Percentiles rank a stretch among this genome's conserved stretches.
Evolutionary conservation across 768 basidiomycete genomes (phyloP).

Genomic region (Lentinula raphanica): DNA sequence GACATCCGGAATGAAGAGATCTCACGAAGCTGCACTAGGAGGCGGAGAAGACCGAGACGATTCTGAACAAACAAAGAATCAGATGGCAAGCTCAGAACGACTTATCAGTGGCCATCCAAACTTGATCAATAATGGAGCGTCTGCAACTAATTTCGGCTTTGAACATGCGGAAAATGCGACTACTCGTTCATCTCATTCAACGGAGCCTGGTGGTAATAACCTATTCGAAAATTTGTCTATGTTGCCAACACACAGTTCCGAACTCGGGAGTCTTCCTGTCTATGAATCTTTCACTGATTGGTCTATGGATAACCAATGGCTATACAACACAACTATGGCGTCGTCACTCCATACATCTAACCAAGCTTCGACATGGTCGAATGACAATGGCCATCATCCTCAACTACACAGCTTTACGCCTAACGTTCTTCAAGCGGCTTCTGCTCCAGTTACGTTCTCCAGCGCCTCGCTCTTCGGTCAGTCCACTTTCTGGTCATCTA

Average conservation of each 20-base stretch:
- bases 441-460: no score
- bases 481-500: no score
- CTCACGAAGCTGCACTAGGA: not conserved
- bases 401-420: not conserved
- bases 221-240: not conserved
- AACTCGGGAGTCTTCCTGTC: slow-evolving; percentile 1
- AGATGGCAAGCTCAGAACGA: no score
- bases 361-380: not conserved
- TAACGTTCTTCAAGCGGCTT: not conserved
- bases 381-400: not conserved
- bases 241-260: not conserved
- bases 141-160: not conserved
- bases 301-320: not conserved
- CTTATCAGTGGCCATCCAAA: not conserved
- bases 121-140: not conserved
- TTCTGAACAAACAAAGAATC: not conserved
- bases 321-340: not conserved
- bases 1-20: not conserved
- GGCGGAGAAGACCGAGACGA: not conserved
- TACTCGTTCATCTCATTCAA: not conserved
- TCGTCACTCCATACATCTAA: not conserved
- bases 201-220: not conserved
- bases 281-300: not conserved
- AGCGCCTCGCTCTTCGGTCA: no score
- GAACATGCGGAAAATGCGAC: not conserved